A percentile compares a stretch with the other conserved stretches of the same genome.
Evolutionary conservation across 73 alveolate genomes (phyloP).

Genomic region (Tetrahymena thermophila): DNA sequence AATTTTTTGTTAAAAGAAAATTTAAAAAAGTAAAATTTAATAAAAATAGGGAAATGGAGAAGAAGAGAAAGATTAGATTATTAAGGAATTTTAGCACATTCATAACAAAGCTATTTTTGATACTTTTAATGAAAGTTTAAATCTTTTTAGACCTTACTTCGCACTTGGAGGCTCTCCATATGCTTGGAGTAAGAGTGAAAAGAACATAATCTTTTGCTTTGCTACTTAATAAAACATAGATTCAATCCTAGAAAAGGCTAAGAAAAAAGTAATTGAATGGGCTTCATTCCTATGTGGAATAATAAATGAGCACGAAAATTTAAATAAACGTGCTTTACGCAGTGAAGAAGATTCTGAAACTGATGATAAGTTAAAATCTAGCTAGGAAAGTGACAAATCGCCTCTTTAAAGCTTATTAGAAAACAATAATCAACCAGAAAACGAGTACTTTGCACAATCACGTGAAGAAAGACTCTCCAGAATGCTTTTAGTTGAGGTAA

Average conservation of each 20-base stretch:
- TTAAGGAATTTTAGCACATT: conserved; percentile 50
- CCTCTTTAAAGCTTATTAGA: conserved; percentile 14
- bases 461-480: conserved; percentile 42
- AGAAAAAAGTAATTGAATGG: conserved; percentile 23
- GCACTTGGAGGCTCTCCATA: conserved; percentile 23
- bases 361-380: conserved; percentile 12
- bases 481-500: conserved; percentile 29
- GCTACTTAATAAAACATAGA: conserved; percentile 1
- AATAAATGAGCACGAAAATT: conserved; percentile 13
- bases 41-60: not conserved
- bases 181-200: conserved; percentile 23
- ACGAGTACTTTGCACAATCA: conserved; percentile 16
- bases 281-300: conserved; percentile 27
- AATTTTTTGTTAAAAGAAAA: not conserved
- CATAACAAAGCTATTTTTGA: conserved; percentile 72
- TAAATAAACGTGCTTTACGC: not conserved
- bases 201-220: not conserved
- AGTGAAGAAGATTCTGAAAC: conserved; percentile 12
- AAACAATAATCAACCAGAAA: conserved; percentile 6
- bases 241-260: not conserved
- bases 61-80: not conserved
- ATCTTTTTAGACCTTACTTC: conserved; percentile 57
- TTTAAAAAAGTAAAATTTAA: not conserved
- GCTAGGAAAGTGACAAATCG: conserved; percentile 4
- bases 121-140: conserved; percentile 62